phyloP scores from a whole-genome alignment of 1,139 yeast species.

The Protomyces pachydermus region DNA sequence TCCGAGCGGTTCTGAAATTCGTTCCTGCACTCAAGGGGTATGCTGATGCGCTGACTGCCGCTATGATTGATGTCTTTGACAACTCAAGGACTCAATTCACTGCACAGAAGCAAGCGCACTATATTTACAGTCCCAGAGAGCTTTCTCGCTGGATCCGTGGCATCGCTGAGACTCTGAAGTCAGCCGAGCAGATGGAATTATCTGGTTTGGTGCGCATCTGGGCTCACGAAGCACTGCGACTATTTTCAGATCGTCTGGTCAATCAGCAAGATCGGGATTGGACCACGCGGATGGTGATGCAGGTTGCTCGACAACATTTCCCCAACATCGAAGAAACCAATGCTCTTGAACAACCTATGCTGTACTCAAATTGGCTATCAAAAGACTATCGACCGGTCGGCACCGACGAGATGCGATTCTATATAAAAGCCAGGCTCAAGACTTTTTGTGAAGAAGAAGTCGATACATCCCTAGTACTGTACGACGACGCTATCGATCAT shows the following conservation, averaged over 20 bases:
- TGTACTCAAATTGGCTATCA: constrained; percentile 72
- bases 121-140: constrained; percentile 84
- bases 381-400: constrained; percentile 57
- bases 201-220: constrained; percentile 57
- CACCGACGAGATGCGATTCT: constrained; percentile 48
- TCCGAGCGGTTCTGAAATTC: constrained; percentile 53
- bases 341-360: constrained; percentile 49
- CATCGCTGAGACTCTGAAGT: constrained; percentile 54
- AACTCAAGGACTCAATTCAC: constrained; percentile 46
- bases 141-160: constrained; percentile 85
- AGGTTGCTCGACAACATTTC: constrained; percentile 45
- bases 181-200: constrained; percentile 42
- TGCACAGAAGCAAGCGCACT: constrained; percentile 48
- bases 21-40: constrained; percentile 61
- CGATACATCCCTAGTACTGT: constrained; percentile 58
- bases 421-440: constrained; percentile 59
- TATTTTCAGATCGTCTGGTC: constrained; percentile 70
- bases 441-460: constrained; percentile 74
- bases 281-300: constrained; percentile 48
- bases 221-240: constrained; percentile 75
- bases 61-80: constrained; percentile 64
- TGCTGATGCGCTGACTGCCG: constrained; percentile 50
- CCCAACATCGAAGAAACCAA: constrained; percentile 45
- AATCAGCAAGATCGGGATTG: constrained; percentile 48
- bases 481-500: constrained; percentile 70